Evolutionary conservation across 2,329 filamentous ascomycete genomes (phyloP), one percentile per base, ranked within the genome.

Genomic region (Penicillium sp.): DNA sequence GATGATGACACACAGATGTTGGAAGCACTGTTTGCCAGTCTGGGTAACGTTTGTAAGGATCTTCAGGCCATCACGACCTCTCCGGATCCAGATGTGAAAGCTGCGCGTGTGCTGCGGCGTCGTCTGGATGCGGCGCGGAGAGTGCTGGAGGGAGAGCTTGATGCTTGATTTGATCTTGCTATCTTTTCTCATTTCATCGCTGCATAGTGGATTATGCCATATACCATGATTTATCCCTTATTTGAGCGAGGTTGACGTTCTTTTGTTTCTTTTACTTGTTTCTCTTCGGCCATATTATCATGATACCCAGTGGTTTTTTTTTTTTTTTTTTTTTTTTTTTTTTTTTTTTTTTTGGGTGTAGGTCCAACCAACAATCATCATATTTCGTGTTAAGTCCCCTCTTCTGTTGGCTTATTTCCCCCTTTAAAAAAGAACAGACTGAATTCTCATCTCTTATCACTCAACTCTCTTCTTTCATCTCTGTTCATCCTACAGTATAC

Each of bases 71-170:
- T 71, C 34, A 75, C 73, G 5, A 68, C 31, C 64, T 88, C 59
- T 78, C 82, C 56, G 79, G 88, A 73, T 73, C 79, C 50, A 77
- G 83, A 61, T 75, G 76, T 61, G 74, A 81, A 56, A 80, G 80
- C 64, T 74, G 83, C 58, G 83, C 89, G 63, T 53, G 79, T 87
- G 57, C 85, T 89, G 72, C 80, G 90, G 57, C 79, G 88, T 60
- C 81, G 89, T 62, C 81, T 96, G 49, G 90, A 95, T 62, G 84
- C 85, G 50, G 92, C 91, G 5, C 85, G 86, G 57, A 81, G 84
- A 50, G 82, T 90, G 4, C 78, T 96, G 31, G 89, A 93, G 62
- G 90, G 89, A 5, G 76, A 86, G 57, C 81, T 86, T 60, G 79
- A 79, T 61, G 60, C 64, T 62, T 72, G 50, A 67, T 58, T 16